Base-by-base conservation (phyloP, 2,329 filamentous ascomycete species). In the Phyllosticta capitalensis region DNA sequence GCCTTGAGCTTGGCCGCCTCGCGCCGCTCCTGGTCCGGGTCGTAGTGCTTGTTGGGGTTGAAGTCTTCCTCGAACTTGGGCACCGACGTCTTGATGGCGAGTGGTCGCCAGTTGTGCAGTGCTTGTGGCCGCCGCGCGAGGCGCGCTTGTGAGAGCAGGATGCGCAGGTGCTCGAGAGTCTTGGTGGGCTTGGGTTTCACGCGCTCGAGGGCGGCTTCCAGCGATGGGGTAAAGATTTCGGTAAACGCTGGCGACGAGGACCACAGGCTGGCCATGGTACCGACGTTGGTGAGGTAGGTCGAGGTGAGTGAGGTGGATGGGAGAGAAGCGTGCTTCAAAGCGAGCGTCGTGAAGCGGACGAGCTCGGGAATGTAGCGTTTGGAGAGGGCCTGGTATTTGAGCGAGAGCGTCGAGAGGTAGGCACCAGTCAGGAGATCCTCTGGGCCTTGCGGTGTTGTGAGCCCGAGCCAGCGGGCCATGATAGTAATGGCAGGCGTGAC, bases 21-120 rank as follows among this genome's bases (percentile, higher is more conserved):
- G 21, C 89, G 87, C 33, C 94, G 89, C 74, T 96, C 91, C 65
- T 86, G 87, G 75, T 99, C 89, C 0, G 91, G 91, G 71, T 99
- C 95, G 82, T 99, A 97, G 81, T 97, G 94, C 77, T 91, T 92
- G 77, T 89, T 85, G 2, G 94, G 94, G 73, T 95, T 94, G 82
- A 91, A 99, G 61, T 83, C 82, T 71, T 96, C 92, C 76, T 97
- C 94, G 76, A 97, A 99, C 74, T 95, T 96, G 74, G 94, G 94
- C 53, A 96, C 85, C 61, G 83, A 86, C 7, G 85, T 86, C 73
- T 92, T 92, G 78, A 97, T 95, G 21, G 94, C 87, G 2, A 95
- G 81, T 0, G 92, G 90, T 0, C 83, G 82, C 79, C 99, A 94
- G 74, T 94, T 83, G 76, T 99, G 94, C 2, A 99, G 83, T 67